Evolutionary conservation across 331 rosid species (phyloP), one percentile per base, ranked within the genome.

Genomic region (Ulmus americana): DNA sequence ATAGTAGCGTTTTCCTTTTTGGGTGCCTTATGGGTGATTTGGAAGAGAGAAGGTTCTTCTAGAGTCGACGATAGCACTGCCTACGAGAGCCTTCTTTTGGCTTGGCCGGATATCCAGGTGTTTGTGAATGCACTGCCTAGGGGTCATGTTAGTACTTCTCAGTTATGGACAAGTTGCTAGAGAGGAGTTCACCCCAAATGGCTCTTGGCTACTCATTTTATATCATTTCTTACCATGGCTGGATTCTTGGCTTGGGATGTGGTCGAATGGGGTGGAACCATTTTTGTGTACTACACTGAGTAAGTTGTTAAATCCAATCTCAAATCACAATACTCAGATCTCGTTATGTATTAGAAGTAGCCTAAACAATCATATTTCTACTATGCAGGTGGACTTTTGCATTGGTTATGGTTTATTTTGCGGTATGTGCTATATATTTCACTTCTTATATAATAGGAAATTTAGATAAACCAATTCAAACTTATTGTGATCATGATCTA

Each of bases 341-440:
- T 7, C 1, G 14, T 56, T 9, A 5, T 69, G 18, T 45, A 44
- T 43, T 7, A 49, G 15, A 49, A 12, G 54, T 49, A 11, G 16
- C 54, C 6, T 49, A 28, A 28, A 28, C 35, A 28, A 28, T 49
- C 15, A 7, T 49, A 3, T 13, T 14, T 55, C 45, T 59, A 57
- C 59, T 63, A 68, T 74, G 74, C 86, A 88, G 96, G 81, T 88
- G 96, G 96, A 86, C 96, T 67, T 82, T 82, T 81, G 59, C 86
- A 6, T 73, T 88, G 69, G 88, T 88, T 42, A 78, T 77, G 68
- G 45, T 88, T 73, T 88, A 88, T 48, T 88, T 88, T 74, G 83
- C 65, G 68, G 95, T 84, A 75, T 63, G 90, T 76, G 65, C 40
- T 15, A 52, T 42, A 7, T 8, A 12, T 44, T 55, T 51, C 3